Base-by-base conservation (phyloP, 2,329 filamentous ascomycete species). In the Plectosphaerella cucumerina region DNA sequence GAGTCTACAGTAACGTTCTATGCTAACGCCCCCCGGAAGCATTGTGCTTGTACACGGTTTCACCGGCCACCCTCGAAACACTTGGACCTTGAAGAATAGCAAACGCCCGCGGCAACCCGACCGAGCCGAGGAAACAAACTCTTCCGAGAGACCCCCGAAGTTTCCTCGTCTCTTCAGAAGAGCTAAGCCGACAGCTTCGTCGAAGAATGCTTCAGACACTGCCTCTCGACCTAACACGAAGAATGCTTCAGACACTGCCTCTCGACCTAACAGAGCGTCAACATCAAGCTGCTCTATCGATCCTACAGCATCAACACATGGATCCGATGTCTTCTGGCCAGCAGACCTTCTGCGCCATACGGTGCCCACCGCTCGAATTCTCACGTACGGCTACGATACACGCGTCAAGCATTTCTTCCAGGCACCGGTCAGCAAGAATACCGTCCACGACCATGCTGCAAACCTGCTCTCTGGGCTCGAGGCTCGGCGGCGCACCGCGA, bases 381-480 rank as follows among this genome's bases (percentile, higher is more conserved):
- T 65, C 9, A 65, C 64, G 5, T 65, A 61, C 23, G 63, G 63
- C 3, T 65, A 66, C 43, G 62, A 65, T 45, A 62, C 62, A 5
- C 50, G 61, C 8, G 51, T 68, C 21, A 50, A 57, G 42, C 62
- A 66, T 48, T n/a, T 35, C 2, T 15, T 62, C 12, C 60, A 53
- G 3, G 47, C 49, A 20, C 58, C 59, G 1, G 44, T 56, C 6
- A 68, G 59, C 51, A 53, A 58, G 14, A 63, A 53, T 17, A 62
- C 59, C 2, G 60, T 69, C 2, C 64, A 63, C 45, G 63, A 69
- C 49, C 62, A 66, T 37, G 64, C 66, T 0, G 57, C 60, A 56
- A 60, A 70, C 49, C 62, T 72, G 23, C 54, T 71, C 9, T 53
- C 64, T 6, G 59, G 54, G 5, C 53, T 72, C 6, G 68, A 70